Evolutionary conservation across 2,329 filamentous ascomycete species (phyloP), one percentile per base, ranked within the genome.

Genomic region (Botryosphaeria agaves): DNA sequence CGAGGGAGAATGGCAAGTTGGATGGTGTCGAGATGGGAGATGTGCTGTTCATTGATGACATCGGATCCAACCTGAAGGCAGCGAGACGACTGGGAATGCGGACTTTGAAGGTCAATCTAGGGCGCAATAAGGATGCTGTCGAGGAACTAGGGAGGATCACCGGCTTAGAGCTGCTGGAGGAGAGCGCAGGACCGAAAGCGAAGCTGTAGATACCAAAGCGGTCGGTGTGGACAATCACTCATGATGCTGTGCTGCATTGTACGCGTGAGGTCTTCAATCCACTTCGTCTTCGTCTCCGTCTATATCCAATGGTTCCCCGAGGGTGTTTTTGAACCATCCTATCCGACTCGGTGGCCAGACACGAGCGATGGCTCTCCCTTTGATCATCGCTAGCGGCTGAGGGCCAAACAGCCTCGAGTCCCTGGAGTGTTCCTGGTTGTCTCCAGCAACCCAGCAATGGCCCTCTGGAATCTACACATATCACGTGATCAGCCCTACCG

Each of bases 331-430:
- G 9, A 23, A 11, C 9, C 21, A 12, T 9, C 21, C 21, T 3
- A 23, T 4, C 12, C 9, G 9, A 11, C 9, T 11, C 9, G 12
- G 21, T 23, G 26, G 39, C 32, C 26, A 41, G 16, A 14, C 36
- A 31, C 32, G 35, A 21, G 66, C 76, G 23, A 87, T 56, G 2
- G 89, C 74, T 50, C 92, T 95, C 28, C 84, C 84, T 43, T 68
- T 74, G 26, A 98, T 69, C 38, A 98, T 58, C 2, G 72, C 87
- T 46, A 98, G 58, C 1, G 89, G 89, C 17, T 98, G 51, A 0
- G 89, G 83, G 0, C 89, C 89, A 56, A 78, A 93, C 24, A 74
- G 62, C 37, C 89, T 72, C 26, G 84, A 94, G 58, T 98, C 89
- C 39, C 82, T 63, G 15, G 84, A 94, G 44, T 70, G 77, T 3